Conservation (phyloP, 768 basidiomycete species). For the Suillus subluteus region DNA sequence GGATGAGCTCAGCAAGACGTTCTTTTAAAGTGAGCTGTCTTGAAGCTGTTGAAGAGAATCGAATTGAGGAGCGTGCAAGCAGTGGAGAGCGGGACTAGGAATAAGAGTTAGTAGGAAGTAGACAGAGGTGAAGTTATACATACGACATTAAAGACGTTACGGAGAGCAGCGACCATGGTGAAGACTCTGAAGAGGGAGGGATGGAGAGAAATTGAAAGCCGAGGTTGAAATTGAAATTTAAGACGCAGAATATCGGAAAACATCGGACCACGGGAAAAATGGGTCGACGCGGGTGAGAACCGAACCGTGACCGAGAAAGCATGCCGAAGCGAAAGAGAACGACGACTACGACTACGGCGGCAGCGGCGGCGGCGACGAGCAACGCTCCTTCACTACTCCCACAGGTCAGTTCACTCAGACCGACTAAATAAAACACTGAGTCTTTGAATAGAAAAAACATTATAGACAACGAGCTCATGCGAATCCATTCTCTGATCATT, state of each 20-base stretch:
- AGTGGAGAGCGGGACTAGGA: constrained; percentile 52
- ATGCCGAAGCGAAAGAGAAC: constrained; percentile 36
- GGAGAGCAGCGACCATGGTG: constrained; percentile 49
- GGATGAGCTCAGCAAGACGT: constrained; percentile 91
- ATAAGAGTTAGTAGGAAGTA: constrained; percentile 11
- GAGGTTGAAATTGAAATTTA: constrained; percentile 10
- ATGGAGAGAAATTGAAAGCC: background rate
- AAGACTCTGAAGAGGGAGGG: constrained; percentile 4
- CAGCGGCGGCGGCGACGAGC: background rate
- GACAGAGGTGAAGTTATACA: constrained; percentile 36
- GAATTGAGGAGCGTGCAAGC: constrained; percentile 51
- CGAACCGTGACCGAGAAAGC: background rate
- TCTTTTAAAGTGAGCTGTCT: constrained; percentile 87
- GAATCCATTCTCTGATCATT: constrained; percentile 87
- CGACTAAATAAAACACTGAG: background rate
- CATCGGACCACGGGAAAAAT: constrained; percentile 4
- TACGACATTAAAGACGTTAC: constrained; percentile 40
- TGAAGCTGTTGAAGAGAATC: constrained; percentile 65
- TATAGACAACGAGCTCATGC: constrained; percentile 85
- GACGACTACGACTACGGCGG: background rate
- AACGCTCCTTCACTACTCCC: constrained; percentile 41
- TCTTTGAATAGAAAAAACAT: constrained; percentile 66
- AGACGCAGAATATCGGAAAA: constrained; percentile 31
- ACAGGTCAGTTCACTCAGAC: constrained; percentile 42
- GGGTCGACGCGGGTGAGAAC: background rate